Percentiles rank a stretch among this genome's conserved stretches.
These are phyloP conservation scores for Rhizoctonia solani DNA, from an alignment of 1,284 basidiomycete genomes.

Conservation along the genomic window DNA sequence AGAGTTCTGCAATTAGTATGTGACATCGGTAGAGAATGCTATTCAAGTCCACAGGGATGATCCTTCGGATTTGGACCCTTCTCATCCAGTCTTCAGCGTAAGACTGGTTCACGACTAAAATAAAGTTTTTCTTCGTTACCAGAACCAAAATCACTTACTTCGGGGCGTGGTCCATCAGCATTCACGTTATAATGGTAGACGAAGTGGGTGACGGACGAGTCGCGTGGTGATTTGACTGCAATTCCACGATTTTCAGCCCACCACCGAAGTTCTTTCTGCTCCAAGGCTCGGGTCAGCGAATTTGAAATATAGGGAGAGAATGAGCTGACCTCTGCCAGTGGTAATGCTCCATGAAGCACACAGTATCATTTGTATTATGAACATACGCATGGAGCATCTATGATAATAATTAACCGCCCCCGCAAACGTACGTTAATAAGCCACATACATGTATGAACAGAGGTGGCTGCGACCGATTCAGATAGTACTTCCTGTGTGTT, in stretches of 20 bases:
- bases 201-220: constrained; percentile 59
- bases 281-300: neutral
- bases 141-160: constrained; percentile 53
- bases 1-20: constrained; percentile 65
- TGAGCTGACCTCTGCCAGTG: constrained; percentile 55
- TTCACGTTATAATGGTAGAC: constrained; percentile 73
- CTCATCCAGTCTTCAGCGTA: constrained; percentile 64
- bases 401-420: neutral
- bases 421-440: no score
- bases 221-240: constrained; percentile 74
- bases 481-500: constrained; percentile 61
- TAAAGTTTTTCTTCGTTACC: neutral
- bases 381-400: constrained; percentile 72
- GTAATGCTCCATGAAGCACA: constrained; percentile 64
- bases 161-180: constrained; percentile 86
- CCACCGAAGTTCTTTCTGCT: constrained; percentile 69
- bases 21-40: constrained; percentile 77
- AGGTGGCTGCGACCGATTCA: constrained; percentile 90
- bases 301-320: neutral
- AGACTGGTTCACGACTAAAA: constrained; percentile 42
- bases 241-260: constrained; percentile 81
- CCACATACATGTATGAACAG: constrained; percentile 81
- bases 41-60: constrained; percentile 80
- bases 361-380: constrained; percentile 59
- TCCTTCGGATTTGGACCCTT: constrained; percentile 53